phyloP scores from a whole-genome alignment of 352 stramenopile genomes.

The Phytophthora foliorum region DNA sequence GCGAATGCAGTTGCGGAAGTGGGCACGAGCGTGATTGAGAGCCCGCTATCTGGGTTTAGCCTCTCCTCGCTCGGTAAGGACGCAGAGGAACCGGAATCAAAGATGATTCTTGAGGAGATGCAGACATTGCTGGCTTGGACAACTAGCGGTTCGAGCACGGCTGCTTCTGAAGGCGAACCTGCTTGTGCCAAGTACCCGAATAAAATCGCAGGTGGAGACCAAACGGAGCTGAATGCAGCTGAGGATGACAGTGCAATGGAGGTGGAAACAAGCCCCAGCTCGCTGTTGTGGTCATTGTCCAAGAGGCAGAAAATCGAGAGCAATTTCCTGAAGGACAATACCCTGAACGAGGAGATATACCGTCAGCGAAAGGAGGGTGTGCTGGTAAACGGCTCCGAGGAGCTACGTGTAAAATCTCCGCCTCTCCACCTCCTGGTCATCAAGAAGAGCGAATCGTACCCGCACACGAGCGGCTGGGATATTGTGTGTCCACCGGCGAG shows the following conservation, averaged over 20 bases:
- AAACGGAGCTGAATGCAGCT: neutral
- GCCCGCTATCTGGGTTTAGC: slow-evolving; percentile 60
- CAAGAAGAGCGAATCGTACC: slow-evolving; percentile 50
- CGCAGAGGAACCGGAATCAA: slow-evolving; percentile 73
- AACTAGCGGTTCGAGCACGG: slow-evolving; percentile 8
- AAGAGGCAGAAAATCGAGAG: slow-evolving; percentile 43
- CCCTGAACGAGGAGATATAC: slow-evolving; percentile 62
- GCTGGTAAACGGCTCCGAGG: slow-evolving; percentile 5
- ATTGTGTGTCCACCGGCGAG: slow-evolving; percentile 58
- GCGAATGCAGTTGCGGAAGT: slow-evolving; percentile 26
- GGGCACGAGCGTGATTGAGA: slow-evolving; percentile 51
- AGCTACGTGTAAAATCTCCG: slow-evolving; percentile 7
- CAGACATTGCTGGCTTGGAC: slow-evolving; percentile 68
- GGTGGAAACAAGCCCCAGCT: slow-evolving; percentile 38
- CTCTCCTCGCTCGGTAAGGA: slow-evolving; percentile 48
- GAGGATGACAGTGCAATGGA: slow-evolving; percentile 14
- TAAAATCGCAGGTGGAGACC: neutral
- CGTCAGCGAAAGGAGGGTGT: slow-evolving; percentile 33
- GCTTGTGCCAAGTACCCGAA: slow-evolving; percentile 43
- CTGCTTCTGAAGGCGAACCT: neutral
- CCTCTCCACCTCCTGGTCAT: slow-evolving; percentile 58
- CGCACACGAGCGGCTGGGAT: slow-evolving; percentile 71
- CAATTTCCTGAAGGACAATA: slow-evolving; percentile 64
- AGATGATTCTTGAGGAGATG: slow-evolving; percentile 64
- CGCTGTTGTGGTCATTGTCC: slow-evolving; percentile 67